Evolutionary conservation across 805 yeast genomes (phyloP), one percentile per base, ranked within the genome.

Genomic region (Blastobotrys chiropterorum): DNA sequence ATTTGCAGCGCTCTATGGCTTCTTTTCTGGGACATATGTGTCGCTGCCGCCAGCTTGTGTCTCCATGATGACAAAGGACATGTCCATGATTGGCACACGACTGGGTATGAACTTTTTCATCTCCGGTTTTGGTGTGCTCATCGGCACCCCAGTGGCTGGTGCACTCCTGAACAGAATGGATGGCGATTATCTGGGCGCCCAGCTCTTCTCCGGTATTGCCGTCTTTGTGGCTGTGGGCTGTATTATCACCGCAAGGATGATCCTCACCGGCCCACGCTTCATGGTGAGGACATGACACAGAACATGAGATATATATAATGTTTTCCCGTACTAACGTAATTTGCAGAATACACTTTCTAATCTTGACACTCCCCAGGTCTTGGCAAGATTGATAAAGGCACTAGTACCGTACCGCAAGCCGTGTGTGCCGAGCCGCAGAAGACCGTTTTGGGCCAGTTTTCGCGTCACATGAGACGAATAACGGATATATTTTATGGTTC

Each of bases 101-200:
- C 83, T 87, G 86, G 88, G 87, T 2, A 52, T 80, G 41, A 77
- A 88, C 1, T 71, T 86, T 34, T 71, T 76, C n/a, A 56, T 73
- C 6, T 82, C 83, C 34, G 77, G 90, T 0, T 72, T 77, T 58
- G 80, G 77, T 2, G 46, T 60, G 15, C 52, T 66, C 6, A 54
- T 55, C 3, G 69, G 69, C 2, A 48, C 62, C 21, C 69, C 69
- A 14, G 56, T 64, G 15, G 67, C 64, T 2, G 69, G 69, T 4
- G 63, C 64, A 1, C 53, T 66, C 11, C 43, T 61, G 6, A 51
- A 51, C 26, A 26, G 38, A 3, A 43, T 45, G 21, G 42, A 53
- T 14, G 61, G 62, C 8, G 50, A 52, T n/a, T 59, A 51, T 26
- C 43, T 56, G 3, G 48, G 47, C 38, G 59, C 58, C 22, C 54